A percentile compares a stretch with the other conserved stretches of the same genome.
Conservation (phyloP, 192 early-diverging fungal genomes). For the Rhizophagus sp. region DNA sequence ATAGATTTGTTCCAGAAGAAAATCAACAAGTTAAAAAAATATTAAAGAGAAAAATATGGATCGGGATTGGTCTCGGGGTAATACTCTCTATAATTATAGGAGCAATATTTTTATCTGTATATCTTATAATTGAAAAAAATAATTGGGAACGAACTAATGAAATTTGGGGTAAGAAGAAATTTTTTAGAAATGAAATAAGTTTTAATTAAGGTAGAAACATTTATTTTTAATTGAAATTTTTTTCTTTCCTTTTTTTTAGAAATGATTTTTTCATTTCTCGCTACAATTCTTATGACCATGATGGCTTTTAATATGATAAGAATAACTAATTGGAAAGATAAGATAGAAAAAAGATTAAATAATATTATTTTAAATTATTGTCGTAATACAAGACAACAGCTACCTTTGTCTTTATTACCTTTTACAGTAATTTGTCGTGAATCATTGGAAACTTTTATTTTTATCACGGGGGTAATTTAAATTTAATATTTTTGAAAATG, state of each 20-base stretch:
- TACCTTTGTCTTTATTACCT: conserved; percentile 79
- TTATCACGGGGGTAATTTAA: conserved; percentile 73
- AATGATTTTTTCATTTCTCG: conserved; percentile 77
- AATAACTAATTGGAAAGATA: conserved; percentile 70
- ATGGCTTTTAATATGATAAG: conserved; percentile 86
- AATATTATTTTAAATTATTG: conserved; percentile 42
- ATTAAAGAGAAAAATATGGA: conserved; percentile 67
- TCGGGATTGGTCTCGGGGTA: conserved; percentile 71
- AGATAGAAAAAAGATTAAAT: conserved; percentile 66
- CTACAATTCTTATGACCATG: conserved; percentile 68
- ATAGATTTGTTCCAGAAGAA: conserved; percentile 56
- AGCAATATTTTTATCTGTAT: conserved; percentile 73
- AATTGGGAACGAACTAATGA: conserved; percentile 29
- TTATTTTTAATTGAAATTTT: neutral
- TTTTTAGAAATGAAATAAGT: no score
- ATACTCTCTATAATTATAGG: conserved; percentile 67
- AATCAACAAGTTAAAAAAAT: conserved; percentile 49
- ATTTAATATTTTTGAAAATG: neutral
- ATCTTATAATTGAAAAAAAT: conserved; percentile 53
- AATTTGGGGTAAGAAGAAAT: neutral
- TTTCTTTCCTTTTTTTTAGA: conserved; percentile 40
- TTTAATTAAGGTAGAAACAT: no score
- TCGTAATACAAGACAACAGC: conserved; percentile 44
- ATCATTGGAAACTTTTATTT: conserved; percentile 85
- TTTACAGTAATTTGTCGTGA: conserved; percentile 84